These are phyloP conservation scores for Thymus mandschuricus DNA, from an alignment of 257 asterid species.

Conservation along the genomic window DNA sequence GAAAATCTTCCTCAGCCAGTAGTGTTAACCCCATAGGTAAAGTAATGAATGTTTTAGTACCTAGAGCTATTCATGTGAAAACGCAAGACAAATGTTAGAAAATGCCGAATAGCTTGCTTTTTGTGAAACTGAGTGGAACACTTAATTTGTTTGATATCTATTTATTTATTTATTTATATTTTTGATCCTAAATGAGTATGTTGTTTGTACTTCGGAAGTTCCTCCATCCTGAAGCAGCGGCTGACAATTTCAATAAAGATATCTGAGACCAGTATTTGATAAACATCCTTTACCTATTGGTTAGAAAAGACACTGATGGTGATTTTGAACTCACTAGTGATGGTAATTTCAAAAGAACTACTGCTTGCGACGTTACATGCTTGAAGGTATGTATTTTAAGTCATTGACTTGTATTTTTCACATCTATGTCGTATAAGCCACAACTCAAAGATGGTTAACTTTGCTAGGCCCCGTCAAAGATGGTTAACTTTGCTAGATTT, in stretches of 20 bases:
- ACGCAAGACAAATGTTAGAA: not conserved
- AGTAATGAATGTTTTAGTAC: not conserved
- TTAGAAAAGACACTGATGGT: conserved; percentile 49
- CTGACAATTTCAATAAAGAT: not conserved
- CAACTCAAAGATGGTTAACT: not conserved
- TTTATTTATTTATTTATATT: no score
- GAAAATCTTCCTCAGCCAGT: conserved; percentile 57
- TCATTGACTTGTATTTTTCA: not conserved
- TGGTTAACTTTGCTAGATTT: conserved; percentile 93
- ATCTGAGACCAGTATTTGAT: conserved; percentile 88
- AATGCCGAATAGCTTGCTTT: no score
- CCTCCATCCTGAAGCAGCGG: no score
- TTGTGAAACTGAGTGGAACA: not conserved
- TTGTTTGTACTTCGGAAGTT: no score
- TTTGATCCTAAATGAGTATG: no score
- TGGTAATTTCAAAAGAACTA: conserved; percentile 85
- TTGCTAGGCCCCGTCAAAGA: conserved; percentile 72
- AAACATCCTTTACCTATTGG: conserved; percentile 74
- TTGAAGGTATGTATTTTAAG: conserved; percentile 68
- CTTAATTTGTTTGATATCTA: not conserved
- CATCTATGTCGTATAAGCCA: not conserved
- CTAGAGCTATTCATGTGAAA: not conserved
- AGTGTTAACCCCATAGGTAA: conserved; percentile 82
- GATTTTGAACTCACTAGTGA: conserved; percentile 38
- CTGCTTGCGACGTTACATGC: conserved; percentile 81